Evolutionary conservation across 192 early-diverging fungal species (phyloP).

Genomic region (Thamnidium elegans): DNA sequence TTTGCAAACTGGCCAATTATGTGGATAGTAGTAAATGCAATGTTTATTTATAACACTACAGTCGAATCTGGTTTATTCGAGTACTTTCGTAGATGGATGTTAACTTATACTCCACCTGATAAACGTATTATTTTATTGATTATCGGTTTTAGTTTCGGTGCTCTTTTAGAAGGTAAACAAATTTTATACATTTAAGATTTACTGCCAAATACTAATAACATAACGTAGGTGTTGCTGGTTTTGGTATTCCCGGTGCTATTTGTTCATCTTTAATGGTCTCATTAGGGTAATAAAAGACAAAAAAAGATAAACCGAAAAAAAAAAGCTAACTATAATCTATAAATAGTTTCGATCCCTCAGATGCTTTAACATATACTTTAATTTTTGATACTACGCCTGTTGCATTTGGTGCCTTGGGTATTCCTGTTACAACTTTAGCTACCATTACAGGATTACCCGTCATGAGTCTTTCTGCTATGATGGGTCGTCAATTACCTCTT

Average conservation of each 20-base stretch:
- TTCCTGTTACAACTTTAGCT: conserved; percentile 40
- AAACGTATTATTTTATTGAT: conserved; percentile 35
- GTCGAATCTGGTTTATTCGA: conserved; percentile 38
- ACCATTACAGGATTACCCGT: conserved; percentile 28
- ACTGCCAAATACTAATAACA: not conserved
- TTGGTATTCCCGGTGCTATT: conserved; percentile 41
- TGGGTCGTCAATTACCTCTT: conserved; percentile 37
- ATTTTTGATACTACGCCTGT: conserved; percentile 39
- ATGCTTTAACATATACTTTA: conserved; percentile 32
- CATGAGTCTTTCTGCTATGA: conserved; percentile 32
- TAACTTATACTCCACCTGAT: conserved; percentile 35
- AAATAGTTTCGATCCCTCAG: conserved; percentile 33
- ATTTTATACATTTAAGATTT: not conserved
- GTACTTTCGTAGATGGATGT: conserved; percentile 40
- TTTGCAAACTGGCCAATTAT: conserved; percentile 42
- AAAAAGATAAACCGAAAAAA: no score
- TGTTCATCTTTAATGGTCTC: conserved; percentile 39
- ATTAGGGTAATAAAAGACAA: conserved; percentile 24
- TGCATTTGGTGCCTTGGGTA: conserved; percentile 38
- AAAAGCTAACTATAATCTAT: not conserved
- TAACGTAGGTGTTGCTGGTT: conserved; percentile 35
- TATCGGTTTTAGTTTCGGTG: conserved; percentile 27
- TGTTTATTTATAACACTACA: conserved; percentile 36
- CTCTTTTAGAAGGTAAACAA: conserved; percentile 27
- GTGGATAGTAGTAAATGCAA: conserved; percentile 43